Conservation (phyloP, 2,329 filamentous ascomycete genomes). For the Aspergillus persii region DNA sequence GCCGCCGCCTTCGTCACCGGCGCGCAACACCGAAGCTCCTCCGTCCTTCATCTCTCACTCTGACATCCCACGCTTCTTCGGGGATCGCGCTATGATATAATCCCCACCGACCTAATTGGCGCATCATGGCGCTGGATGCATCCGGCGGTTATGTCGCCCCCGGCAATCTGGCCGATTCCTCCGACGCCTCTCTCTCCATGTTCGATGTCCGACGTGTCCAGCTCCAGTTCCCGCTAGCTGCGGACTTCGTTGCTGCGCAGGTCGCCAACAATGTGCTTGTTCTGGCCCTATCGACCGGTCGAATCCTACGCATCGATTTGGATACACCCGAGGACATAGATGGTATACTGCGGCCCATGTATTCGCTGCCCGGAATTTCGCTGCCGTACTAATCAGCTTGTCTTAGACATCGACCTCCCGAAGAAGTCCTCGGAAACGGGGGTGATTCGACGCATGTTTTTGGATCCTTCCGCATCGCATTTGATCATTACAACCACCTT, state of each 20-base stretch:
- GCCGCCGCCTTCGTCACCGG: constrained; percentile 15
- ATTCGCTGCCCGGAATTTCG: not conserved
- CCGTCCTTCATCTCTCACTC: not conserved
- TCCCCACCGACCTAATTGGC: constrained; percentile 21
- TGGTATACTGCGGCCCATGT: constrained; percentile 49
- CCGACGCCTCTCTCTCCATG: constrained; percentile 71
- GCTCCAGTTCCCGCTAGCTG: constrained; percentile 89
- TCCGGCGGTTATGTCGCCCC: constrained; percentile 71
- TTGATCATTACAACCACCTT: constrained; percentile 85
- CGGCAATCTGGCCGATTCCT: constrained; percentile 58
- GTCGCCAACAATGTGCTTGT: constrained; percentile 97
- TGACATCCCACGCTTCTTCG: constrained; percentile 9
- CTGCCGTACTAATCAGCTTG: constrained; percentile 17
- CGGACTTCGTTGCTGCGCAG: constrained; percentile 93
- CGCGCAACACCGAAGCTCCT: constrained; percentile 5
- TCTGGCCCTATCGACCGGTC: constrained; percentile 84
- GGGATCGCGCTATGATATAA: constrained; percentile 31
- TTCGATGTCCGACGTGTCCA: constrained; percentile 92
- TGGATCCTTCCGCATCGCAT: constrained; percentile 94
- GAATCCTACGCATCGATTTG: constrained; percentile 90
- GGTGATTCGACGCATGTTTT: constrained; percentile 91
- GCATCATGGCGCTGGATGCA: constrained; percentile 67
- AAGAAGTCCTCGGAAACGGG: constrained; percentile 90
- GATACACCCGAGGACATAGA: constrained; percentile 95
- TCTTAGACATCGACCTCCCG: constrained; percentile 89